Base-by-base conservation (phyloP, 169 alveolate genomes). In the Babesia divergens region DNA sequence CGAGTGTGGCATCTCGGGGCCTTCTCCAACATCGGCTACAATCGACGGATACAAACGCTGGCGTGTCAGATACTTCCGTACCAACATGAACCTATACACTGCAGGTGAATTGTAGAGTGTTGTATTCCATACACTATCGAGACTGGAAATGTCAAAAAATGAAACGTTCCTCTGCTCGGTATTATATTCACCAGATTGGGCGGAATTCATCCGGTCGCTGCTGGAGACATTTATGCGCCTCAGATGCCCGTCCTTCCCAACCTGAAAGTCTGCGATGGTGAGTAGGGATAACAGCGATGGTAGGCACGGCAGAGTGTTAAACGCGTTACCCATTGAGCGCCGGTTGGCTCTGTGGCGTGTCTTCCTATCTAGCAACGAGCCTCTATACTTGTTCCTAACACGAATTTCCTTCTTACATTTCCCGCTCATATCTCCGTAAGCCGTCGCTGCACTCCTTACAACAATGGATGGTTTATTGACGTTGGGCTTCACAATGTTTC, bases 51-150 rank as follows among this genome's bases (percentile, higher is more conserved):
- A 62, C 16, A 62, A 16, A 16, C 60, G 2, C 37, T 43, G 62
- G 8, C 59, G 6, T 3, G 43, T 46, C 1, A 34, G 28, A 22
- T 62, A 62, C 53, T 44, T 58, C 28, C 34, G 18, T 34, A 50
- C 18, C 26, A 70, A 40, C 42, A 49, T 38, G 65, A 28, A 29
- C 7, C 82, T 13, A 43, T 70, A 70, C 24, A 70, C 62, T 29
- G 35, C 22, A 24, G 82, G 82, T 1, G 70, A 70, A 4, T 56
- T 58, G 24, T 50, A 70, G 53, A 70, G 31, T 0, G 71, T 59
- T 22, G 55, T 56, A 55, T 58, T 70, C 60, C 60, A 44, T 7
- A 70, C 24, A 31, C 29, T n/a, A 8, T 70, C 55, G 6, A 70
- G 50, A 7, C 42, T 58, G 13, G 70, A 58, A 24, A 70, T 58